phyloP scores from a whole-genome alignment of 176 grass and related monocot genomes.

The Poa annua region DNA sequence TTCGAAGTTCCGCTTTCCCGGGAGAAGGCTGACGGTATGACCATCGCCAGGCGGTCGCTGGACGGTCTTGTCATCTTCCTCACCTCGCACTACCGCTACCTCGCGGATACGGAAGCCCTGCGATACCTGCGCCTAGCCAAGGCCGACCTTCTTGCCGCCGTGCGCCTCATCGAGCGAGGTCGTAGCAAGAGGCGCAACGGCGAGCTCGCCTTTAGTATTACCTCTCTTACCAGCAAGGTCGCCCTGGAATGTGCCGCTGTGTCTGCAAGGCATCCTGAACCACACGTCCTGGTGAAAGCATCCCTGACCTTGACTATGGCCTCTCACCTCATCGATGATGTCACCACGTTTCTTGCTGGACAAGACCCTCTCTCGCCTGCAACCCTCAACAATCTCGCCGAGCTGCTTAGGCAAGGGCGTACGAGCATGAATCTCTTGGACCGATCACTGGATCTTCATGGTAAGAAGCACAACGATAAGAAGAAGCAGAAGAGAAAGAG shows the following conservation, averaged over 20 bases:
- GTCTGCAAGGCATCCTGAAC: neutral
- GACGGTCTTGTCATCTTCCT: constrained; percentile 16
- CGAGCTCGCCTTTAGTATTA: neutral
- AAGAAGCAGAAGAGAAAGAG: constrained; percentile 3
- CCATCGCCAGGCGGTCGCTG: constrained; percentile 14
- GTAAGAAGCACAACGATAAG: neutral
- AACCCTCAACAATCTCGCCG: too few species aligned
- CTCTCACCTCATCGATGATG: neutral
- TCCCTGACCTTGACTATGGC: neutral
- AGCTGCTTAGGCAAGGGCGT: neutral
- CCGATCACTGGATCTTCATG: neutral
- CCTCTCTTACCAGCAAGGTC: neutral
- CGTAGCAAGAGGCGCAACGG: neutral
- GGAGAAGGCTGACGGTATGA: neutral
- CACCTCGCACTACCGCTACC: neutral
- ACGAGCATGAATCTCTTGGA: neutral
- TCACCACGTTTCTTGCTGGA: neutral
- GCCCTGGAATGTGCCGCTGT: neutral
- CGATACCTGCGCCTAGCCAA: neutral
- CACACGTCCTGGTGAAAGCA: neutral
- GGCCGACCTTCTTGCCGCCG: neutral
- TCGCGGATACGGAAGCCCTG: neutral
- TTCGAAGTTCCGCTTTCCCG: neutral
- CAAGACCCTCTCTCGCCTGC: too few species aligned
- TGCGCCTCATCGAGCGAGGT: neutral